These are phyloP conservation scores for Ceratocystis alfenasii DNA, from an alignment of 2,329 filamentous ascomycete species.

Conservation along the genomic window DNA sequence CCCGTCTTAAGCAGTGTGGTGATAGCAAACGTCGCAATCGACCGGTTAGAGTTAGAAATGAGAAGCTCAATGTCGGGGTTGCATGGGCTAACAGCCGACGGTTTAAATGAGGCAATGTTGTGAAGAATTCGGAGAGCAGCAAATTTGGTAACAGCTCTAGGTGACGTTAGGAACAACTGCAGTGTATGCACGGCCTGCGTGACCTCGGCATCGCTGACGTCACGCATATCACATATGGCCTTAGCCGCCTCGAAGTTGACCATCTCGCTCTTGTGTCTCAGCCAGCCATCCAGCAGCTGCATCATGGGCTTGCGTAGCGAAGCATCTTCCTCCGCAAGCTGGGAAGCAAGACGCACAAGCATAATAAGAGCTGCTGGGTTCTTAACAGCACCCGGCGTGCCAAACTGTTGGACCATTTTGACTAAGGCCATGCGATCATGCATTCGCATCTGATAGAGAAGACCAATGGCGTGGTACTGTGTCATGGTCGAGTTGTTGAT, in stretches of 20 bases:
- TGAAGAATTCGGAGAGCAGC: constrained; percentile 92
- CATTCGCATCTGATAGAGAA: constrained; percentile 93
- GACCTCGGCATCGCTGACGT: constrained; percentile 84
- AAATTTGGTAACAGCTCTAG: constrained; percentile 92
- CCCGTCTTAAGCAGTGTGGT: constrained; percentile 96
- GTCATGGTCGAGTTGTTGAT: constrained; percentile 94
- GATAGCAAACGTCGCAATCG: constrained; percentile 95
- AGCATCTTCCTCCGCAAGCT: constrained; percentile 85
- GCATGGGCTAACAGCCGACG: constrained; percentile 78
- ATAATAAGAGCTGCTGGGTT: constrained; percentile 86
- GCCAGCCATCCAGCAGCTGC: constrained; percentile 87
- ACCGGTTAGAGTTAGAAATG: constrained; percentile 93
- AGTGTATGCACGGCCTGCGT: constrained; percentile 87
- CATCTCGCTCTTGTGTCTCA: constrained; percentile 98
- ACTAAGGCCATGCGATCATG: constrained; percentile 97
- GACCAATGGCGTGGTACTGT: constrained; percentile 95
- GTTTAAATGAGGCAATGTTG: constrained; percentile 93
- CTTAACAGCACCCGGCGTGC: constrained; percentile 81
- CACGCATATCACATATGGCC: constrained; percentile 88
- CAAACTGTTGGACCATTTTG: constrained; percentile 99
- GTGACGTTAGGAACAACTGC: constrained; percentile 92
- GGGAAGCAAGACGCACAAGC: constrained; percentile 82
- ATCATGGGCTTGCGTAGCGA: constrained; percentile 92
- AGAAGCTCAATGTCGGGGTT: constrained; percentile 96
- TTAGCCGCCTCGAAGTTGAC: constrained; percentile 99